Evolutionary conservation across 2,329 filamentous ascomycete species (phyloP).

Genomic region (Sporothrix brasiliensis): DNA sequence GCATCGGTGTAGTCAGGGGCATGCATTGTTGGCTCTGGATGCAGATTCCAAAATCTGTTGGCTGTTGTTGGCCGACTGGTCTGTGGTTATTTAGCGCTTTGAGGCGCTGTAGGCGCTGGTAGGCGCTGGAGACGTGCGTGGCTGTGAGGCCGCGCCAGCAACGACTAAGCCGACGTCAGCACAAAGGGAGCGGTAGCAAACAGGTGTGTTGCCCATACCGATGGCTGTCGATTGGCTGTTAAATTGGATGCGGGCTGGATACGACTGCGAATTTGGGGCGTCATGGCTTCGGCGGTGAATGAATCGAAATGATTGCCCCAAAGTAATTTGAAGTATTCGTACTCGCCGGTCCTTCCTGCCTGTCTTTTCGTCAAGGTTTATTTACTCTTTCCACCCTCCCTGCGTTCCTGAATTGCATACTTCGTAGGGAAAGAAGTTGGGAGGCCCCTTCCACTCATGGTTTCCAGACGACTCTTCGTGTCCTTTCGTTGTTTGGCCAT

Average conservation of each 20-base stretch:
- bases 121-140: neutral
- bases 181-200: constrained; percentile 8
- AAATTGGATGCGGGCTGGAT: neutral
- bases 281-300: neutral
- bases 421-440: neutral
- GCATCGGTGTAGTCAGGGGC: constrained; percentile 9
- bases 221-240: neutral
- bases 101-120: neutral
- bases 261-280: neutral
- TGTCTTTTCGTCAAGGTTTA: too few relatives aligned
- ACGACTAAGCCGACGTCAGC: constrained; percentile 7
- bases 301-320: constrained; percentile 5
- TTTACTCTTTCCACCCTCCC: constrained; percentile 15
- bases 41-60: neutral
- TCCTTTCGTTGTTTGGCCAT: neutral
- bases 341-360: neutral
- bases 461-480: neutral
- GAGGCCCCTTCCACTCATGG: neutral
- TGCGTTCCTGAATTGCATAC: neutral
- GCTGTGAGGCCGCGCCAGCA: constrained; percentile 24
- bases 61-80: neutral
- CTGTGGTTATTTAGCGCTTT: neutral
- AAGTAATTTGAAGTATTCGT: too few relatives aligned
- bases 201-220: neutral
- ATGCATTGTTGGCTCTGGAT: neutral